Evolutionary conservation across 2,329 filamentous ascomycete species (phyloP).

Genomic region (Aureobasidium musti): DNA sequence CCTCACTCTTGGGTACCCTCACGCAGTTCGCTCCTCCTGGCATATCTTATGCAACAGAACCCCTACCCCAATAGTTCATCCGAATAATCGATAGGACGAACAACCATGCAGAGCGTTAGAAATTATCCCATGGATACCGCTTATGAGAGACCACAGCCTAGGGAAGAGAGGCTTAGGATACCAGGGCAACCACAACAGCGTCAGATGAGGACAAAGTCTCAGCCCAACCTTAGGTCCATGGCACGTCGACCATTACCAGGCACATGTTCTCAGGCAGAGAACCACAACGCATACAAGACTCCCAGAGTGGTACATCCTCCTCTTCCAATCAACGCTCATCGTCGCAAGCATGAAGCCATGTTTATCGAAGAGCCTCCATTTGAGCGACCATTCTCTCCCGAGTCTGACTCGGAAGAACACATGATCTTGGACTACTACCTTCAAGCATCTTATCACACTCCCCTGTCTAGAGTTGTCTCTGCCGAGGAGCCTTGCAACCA

Average conservation of each 20-base stretch:
- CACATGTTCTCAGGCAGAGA: neutral
- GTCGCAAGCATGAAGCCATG: slow-evolving; percentile 22
- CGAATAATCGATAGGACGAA: slow-evolving; percentile 25
- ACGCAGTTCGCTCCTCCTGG: slow-evolving; percentile 19
- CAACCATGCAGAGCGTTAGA: slow-evolving; percentile 25
- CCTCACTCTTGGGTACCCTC: slow-evolving; percentile 4
- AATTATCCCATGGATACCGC: slow-evolving; percentile 9
- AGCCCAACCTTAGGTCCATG: slow-evolving; percentile 19
- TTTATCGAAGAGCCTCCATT: slow-evolving; percentile 23
- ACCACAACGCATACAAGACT: slow-evolving; percentile 4
- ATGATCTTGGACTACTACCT: slow-evolving; percentile 29
- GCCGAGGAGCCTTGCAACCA: slow-evolving; percentile 2
- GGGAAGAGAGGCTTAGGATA: slow-evolving; percentile 28
- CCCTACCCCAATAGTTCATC: slow-evolving; percentile 26
- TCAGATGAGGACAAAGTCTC: slow-evolving; percentile 24
- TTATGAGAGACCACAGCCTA: slow-evolving; percentile 12
- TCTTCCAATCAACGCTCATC: neutral
- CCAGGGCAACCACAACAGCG: slow-evolving; percentile 17
- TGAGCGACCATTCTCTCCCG: slow-evolving; percentile 17
- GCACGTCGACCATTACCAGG: slow-evolving; percentile 1
- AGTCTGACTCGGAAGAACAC: slow-evolving; percentile 19
- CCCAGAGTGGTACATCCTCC: slow-evolving; percentile 11
- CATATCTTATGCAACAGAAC: slow-evolving; percentile 26
- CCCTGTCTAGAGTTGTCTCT: slow-evolving; percentile 1
- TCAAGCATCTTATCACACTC: slow-evolving; percentile 14